phyloP scores from a whole-genome alignment of 2,329 filamentous ascomycete species.

The Penicillium sumatraense region DNA sequence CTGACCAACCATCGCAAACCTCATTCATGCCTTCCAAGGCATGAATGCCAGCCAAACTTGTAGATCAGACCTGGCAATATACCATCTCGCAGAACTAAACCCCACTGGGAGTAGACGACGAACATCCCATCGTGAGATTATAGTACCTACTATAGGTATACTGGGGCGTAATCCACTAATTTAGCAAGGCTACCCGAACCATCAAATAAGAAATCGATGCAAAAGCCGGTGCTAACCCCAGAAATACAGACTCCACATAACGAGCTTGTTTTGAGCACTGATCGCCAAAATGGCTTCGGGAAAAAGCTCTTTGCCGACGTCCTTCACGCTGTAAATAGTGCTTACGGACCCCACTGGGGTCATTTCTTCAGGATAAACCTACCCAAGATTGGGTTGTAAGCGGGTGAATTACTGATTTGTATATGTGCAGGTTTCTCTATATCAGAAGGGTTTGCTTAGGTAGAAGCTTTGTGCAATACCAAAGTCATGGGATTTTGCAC shows the following conservation, averaged over 20 bases:
- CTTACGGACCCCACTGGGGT: background rate
- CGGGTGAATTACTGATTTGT: no score
- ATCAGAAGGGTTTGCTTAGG: no score
- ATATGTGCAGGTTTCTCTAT: no score
- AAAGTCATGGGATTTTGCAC: no score
- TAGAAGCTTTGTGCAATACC: no score
- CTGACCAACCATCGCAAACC: background rate
- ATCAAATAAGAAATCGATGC: background rate
- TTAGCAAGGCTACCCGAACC: background rate
- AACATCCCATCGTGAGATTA: no score
- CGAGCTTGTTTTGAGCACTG: background rate
- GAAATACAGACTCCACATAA: background rate
- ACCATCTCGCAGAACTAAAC: background rate
- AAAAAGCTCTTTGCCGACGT: background rate
- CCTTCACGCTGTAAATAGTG: background rate
- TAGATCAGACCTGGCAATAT: background rate
- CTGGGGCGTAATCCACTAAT: background rate
- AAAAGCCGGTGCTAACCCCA: background rate
- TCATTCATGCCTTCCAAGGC: no score
- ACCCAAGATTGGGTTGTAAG: no score
- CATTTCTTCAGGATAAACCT: background rate
- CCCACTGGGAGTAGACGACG: no score
- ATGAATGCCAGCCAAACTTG: background rate
- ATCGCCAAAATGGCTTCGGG: background rate
- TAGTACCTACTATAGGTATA: no score